phyloP scores from a whole-genome alignment of 1,139 yeast species.

The Suhomyces guaymorum region DNA sequence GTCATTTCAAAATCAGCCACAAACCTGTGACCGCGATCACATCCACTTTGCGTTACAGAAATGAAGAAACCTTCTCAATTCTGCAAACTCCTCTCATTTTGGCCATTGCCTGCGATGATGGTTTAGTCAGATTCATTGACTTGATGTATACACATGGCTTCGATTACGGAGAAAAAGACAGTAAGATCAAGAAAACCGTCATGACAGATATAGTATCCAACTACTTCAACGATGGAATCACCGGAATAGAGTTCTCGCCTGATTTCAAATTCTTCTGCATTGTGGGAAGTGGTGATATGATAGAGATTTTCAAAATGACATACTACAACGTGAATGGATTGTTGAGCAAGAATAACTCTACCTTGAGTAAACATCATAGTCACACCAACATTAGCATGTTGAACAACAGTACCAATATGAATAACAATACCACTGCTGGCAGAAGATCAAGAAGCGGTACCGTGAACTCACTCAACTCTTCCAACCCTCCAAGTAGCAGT shows the following conservation, averaged over 20 bases:
- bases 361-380: constrained; percentile 16
- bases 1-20: constrained; percentile 63
- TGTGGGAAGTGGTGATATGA: constrained; percentile 61
- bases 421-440: no score
- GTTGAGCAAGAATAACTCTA: constrained; percentile 21
- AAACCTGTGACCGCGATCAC: constrained; percentile 49
- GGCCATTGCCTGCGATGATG: constrained; percentile 67
- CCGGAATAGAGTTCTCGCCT: constrained; percentile 58
- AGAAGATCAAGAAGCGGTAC: constrained; percentile 45
- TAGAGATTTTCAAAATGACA: constrained; percentile 52
- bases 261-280: constrained; percentile 63
- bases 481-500: constrained; percentile 11
- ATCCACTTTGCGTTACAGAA: constrained; percentile 31
- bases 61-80: not conserved
- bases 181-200: constrained; percentile 12
- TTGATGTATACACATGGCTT: constrained; percentile 25
- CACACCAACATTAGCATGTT: constrained; percentile 15
- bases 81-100: constrained; percentile 45
- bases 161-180: constrained; percentile 13
- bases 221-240: constrained; percentile 64
- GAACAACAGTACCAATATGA: constrained; percentile 10
- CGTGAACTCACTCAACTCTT: constrained; percentile 31
- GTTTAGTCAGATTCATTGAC: constrained; percentile 61
- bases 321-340: constrained; percentile 40
- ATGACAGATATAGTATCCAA: constrained; percentile 63